phyloP scores from a whole-genome alignment of 2,329 filamentous ascomycete species.

The Teratosphaeria destructans region DNA sequence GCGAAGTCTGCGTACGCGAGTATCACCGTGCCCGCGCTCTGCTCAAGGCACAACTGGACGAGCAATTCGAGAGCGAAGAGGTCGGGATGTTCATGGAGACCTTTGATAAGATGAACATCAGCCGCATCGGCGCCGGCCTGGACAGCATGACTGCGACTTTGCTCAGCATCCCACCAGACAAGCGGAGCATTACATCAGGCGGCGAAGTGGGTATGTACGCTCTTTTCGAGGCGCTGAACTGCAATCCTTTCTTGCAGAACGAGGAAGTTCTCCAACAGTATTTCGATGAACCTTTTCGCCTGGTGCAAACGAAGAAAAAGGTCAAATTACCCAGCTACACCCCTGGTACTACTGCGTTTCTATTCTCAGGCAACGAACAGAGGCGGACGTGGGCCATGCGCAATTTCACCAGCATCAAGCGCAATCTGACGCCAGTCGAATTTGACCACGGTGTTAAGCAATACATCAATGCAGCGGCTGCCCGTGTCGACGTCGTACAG shows the following conservation, averaged over 20 bases:
- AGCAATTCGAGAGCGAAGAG: conserved; percentile 35
- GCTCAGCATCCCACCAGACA: conserved; percentile 36
- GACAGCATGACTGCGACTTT: conserved; percentile 31
- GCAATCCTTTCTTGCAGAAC: conserved; percentile 60
- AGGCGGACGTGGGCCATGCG: conserved; percentile 58
- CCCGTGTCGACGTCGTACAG: conserved; percentile 48
- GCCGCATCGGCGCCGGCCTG: conserved; percentile 34
- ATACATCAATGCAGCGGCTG: conserved; percentile 57
- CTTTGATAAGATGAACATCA: conserved; percentile 36
- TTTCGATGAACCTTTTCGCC: conserved; percentile 75
- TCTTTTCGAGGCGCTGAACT: conserved; percentile 82
- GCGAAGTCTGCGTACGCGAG: conserved; percentile 40
- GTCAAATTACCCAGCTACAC: conserved; percentile 66
- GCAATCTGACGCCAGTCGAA: conserved; percentile 56
- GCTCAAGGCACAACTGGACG: conserved; percentile 31
- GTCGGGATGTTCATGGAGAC: conserved; percentile 33
- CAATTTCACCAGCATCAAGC: conserved; percentile 57
- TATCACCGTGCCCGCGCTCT: conserved; percentile 36
- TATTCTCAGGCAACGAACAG: conserved; percentile 61
- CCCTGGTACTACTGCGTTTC: conserved; percentile 73
- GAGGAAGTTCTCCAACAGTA: conserved; percentile 43
- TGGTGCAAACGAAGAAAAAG: conserved; percentile 68
- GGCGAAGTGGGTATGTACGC: conserved; percentile 59
- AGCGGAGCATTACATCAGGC: conserved; percentile 41
- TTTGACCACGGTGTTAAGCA: conserved; percentile 83